phyloP scores from a whole-genome alignment of 345 rosid species.

The Eucalyptus curtisii region DNA sequence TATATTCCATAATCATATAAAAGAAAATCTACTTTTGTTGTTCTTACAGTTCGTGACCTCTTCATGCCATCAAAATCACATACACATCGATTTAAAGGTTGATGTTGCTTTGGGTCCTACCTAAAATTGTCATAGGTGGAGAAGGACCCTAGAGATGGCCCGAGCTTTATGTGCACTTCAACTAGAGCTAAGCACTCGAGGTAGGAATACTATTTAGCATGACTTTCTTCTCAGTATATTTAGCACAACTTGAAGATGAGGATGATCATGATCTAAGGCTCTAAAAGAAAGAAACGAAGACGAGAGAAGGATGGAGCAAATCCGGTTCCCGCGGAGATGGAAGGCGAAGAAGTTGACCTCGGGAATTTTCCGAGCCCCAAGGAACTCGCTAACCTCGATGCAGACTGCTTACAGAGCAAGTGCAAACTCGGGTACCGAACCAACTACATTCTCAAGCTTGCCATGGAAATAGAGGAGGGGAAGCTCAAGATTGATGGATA shows the following conservation, averaged over 20 bases:
- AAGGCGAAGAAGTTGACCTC: background rate
- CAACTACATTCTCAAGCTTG: conserved; percentile 3
- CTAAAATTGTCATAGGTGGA: conserved; percentile 14
- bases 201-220: background rate
- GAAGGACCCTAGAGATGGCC: conserved; percentile 32
- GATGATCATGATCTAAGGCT: background rate
- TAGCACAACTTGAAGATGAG: background rate
- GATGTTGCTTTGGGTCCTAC: background rate
- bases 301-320: background rate
- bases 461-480: conserved; percentile 6
- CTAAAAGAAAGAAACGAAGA: background rate
- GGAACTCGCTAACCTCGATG: conserved; percentile 17
- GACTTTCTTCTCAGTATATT: background rate
- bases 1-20: background rate
- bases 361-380: conserved; percentile 30
- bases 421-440: conserved; percentile 46
- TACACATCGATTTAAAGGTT: background rate
- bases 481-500: conserved; percentile 2
- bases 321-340: background rate
- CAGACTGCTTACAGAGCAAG: background rate
- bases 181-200: background rate
- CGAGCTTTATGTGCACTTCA: conserved; percentile 24
- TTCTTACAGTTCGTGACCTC: background rate
- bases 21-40: background rate
- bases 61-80: background rate